Evolutionary conservation across 208 protist genomes (phyloP), one percentile per base, ranked within the genome.

Genomic region (Leishmania arabica): DNA sequence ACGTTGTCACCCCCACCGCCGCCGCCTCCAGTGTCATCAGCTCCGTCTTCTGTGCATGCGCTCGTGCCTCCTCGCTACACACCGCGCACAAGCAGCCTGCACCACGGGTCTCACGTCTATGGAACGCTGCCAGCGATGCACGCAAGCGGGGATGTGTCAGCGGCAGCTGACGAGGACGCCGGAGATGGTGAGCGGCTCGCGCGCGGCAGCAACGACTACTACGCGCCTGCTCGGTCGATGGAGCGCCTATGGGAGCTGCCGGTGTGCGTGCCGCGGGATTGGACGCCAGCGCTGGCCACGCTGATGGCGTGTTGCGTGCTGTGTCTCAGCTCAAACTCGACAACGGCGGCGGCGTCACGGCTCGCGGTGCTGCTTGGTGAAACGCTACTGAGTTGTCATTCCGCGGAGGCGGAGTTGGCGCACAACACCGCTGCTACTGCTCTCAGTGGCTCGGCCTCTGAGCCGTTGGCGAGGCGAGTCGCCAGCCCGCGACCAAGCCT

Each of bases 181-280:
- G 72, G 60, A 58, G 45, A 58, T 34, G 6, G 13, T 27, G 72
- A 37, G 21, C 69, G 1, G 8, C 40, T 24, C 40, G 47, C 40
- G 34, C 7, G 66, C 40, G 21, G 40, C 31, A 47, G 21, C 66
- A n/a, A 21, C 69, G 45, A 69, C 75, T 62, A 54, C 77, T 81
- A 73, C 58, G 71, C 82, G 31, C 71, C 82, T 15, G 64, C 82
- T 15, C 71, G 64, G 51, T 79, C 65, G 53, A 85, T 85, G 82
- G 82, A 85, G 65, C 71, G 42, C 11, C 77, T 85, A 34, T 85
- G 82, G 82, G 77, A 85, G 49, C 53, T 85, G 34, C 78, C 82
- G 11, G 6, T 73, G 34, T 65, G 82, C 11, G 77, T 82, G 24
- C 82, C 82, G 42, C 77, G 9, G 45, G 31, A 37, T 31, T 85